These are phyloP conservation scores for Dendrostoma leiphaemia DNA, from an alignment of 2,329 filamentous ascomycete genomes.

Conservation along the genomic window DNA sequence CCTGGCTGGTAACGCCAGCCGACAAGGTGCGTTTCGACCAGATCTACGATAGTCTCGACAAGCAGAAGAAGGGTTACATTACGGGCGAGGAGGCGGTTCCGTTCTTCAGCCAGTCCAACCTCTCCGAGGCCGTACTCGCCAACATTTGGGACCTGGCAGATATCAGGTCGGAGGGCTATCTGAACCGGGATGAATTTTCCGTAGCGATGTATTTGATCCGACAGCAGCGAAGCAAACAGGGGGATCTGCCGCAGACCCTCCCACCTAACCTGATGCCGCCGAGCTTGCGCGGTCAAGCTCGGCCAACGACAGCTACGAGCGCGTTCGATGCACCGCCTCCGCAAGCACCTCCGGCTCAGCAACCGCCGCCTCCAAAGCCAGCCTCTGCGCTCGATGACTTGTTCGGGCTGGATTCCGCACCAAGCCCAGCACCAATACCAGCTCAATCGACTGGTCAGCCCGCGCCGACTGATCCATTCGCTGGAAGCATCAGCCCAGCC, in stretches of 20 bases:
- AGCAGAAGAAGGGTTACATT: slow-evolving; percentile 75
- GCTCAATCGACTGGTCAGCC: slow-evolving; percentile 75
- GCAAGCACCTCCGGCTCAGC: slow-evolving; percentile 37
- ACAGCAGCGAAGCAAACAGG: slow-evolving; percentile 75
- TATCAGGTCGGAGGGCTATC: slow-evolving; percentile 82
- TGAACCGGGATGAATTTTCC: slow-evolving; percentile 88
- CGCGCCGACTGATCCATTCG: slow-evolving; percentile 57
- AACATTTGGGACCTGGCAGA: slow-evolving; percentile 98
- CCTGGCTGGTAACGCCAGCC: slow-evolving; percentile 75
- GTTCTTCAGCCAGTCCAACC: slow-evolving; percentile 89
- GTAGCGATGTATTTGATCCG: slow-evolving; percentile 97
- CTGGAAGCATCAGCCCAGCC: slow-evolving; percentile 44
- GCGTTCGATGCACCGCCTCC: slow-evolving; percentile 48
- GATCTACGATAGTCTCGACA: slow-evolving; percentile 83
- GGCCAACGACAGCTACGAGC: slow-evolving; percentile 46
- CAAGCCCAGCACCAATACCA: slow-evolving; percentile 52
- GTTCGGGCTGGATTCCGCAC: slow-evolving; percentile 80
- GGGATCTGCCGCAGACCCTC: slow-evolving; percentile 71
- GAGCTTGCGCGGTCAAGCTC: slow-evolving; percentile 67
- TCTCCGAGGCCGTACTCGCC: slow-evolving; percentile 84
- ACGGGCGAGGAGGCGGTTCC: slow-evolving; percentile 91
- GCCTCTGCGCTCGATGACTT: slow-evolving; percentile 84
- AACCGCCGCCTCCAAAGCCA: slow-evolving; percentile 34
- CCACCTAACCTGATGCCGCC: slow-evolving; percentile 83
- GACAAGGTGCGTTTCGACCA: slow-evolving; percentile 89